phyloP scores from a whole-genome alignment of 305 asterid genomes.

The Plantago coronopus region DNA sequence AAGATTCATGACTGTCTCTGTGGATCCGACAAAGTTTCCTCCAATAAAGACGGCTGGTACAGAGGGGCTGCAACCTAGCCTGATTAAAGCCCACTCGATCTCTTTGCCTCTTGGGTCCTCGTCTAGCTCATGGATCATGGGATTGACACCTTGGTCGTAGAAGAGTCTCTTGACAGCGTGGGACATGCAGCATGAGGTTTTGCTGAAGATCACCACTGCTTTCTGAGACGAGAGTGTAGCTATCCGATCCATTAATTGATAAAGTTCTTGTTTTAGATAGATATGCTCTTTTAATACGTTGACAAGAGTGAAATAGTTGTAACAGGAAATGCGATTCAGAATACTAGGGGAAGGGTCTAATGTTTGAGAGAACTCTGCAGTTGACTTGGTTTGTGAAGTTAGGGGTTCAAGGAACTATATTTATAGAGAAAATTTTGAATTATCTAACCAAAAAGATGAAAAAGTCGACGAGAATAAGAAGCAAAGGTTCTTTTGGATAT shows the following conservation, averaged over 20 bases:
- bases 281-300: no score
- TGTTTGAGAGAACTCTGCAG: not conserved
- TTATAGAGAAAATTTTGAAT: slow-evolving; percentile 2
- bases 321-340: not conserved
- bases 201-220: slow-evolving; percentile 23
- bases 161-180: slow-evolving; percentile 14
- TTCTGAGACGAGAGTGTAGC: slow-evolving; percentile 5
- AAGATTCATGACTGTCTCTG: slow-evolving; percentile 8
- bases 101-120: slow-evolving; percentile 3
- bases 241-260: not conserved
- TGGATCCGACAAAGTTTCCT: slow-evolving; percentile 6
- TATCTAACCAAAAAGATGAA: not conserved
- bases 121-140: slow-evolving; percentile 17
- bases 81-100: slow-evolving; percentile 7
- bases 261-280: no score
- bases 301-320: not conserved
- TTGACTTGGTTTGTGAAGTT: not conserved
- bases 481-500: not conserved
- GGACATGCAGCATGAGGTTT: slow-evolving; percentile 19
- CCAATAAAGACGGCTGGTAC: slow-evolving; percentile 19
- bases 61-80: slow-evolving; percentile 4
- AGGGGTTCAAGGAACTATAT: not conserved
- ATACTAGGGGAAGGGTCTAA: not conserved
- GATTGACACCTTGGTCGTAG: slow-evolving; percentile 8
- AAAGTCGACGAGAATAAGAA: not conserved